Percentiles rank a stretch among this genome's conserved stretches.
Evolutionary conservation across 805 yeast species (phyloP).

Genomic region (Saccharomycopsis capsularis): DNA sequence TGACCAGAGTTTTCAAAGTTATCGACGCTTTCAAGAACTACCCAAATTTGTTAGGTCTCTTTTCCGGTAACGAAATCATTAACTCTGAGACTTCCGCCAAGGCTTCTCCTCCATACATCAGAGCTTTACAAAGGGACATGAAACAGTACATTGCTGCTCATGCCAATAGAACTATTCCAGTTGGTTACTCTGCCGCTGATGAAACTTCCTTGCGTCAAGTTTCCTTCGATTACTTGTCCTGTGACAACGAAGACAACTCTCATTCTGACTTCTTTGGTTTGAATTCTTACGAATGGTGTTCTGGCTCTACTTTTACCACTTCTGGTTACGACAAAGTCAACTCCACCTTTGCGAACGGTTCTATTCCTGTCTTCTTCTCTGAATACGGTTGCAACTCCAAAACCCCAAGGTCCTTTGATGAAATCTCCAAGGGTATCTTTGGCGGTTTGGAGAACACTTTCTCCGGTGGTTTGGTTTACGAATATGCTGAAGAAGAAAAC

Average conservation of each 20-base stretch:
- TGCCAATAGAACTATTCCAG: slow-evolving; percentile 73
- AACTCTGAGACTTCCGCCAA: slow-evolving; percentile 66
- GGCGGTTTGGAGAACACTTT: slow-evolving; percentile 60
- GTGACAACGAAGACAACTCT: slow-evolving; percentile 53
- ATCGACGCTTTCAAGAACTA: slow-evolving; percentile 78
- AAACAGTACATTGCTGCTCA: slow-evolving; percentile 68
- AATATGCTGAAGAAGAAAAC: slow-evolving; percentile 70
- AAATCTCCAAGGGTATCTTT: slow-evolving; percentile 60
- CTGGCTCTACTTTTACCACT: slow-evolving; percentile 52
- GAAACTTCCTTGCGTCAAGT: slow-evolving; percentile 61
- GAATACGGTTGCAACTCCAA: slow-evolving; percentile 80
- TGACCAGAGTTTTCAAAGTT: slow-evolving; percentile 75
- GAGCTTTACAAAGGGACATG: slow-evolving; percentile 91
- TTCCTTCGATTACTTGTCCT: slow-evolving; percentile 74
- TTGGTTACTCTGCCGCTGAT: slow-evolving; percentile 95
- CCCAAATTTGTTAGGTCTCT: slow-evolving; percentile 81
- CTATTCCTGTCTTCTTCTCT: slow-evolving; percentile 62
- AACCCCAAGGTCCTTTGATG: slow-evolving; percentile 79
- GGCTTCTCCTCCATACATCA: slow-evolving; percentile 65
- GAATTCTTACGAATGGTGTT: slow-evolving; percentile 96
- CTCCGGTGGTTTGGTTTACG: slow-evolving; percentile 92
- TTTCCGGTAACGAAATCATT: slow-evolving; percentile 88
- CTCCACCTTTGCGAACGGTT: slow-evolving; percentile 47
- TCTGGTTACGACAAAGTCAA: slow-evolving; percentile 66
- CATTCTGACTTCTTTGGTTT: slow-evolving; percentile 88